Evolutionary conservation across 1,139 yeast species (phyloP).

Genomic region (Scheffersomyces segobiensis): DNA sequence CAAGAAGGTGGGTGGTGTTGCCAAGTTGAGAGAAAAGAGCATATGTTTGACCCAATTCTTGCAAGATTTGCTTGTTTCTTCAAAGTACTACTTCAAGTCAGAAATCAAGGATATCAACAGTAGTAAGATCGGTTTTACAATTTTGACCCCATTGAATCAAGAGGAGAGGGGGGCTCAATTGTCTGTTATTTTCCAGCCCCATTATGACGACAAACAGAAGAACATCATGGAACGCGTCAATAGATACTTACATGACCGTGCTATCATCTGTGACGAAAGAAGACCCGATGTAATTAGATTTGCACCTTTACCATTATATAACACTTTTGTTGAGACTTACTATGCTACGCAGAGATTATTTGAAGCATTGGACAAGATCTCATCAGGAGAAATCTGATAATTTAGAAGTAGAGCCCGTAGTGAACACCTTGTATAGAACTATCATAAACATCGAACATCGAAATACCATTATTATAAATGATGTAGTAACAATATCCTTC

Average conservation of each 20-base stretch:
- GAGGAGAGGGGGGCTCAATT: slow-evolving; percentile 77
- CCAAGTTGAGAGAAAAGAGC: slow-evolving; percentile 56
- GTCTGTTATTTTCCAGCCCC: slow-evolving; percentile 67
- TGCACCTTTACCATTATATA: slow-evolving; percentile 84
- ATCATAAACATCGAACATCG: neutral
- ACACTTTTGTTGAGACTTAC: slow-evolving; percentile 66
- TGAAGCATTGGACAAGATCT: slow-evolving; percentile 28
- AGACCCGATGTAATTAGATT: slow-evolving; percentile 84
- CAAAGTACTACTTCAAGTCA: slow-evolving; percentile 42
- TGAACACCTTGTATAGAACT: too few species aligned
- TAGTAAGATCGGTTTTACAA: slow-evolving; percentile 51
- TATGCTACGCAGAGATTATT: slow-evolving; percentile 48
- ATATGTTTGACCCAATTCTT: slow-evolving; percentile 58
- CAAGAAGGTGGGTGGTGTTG: slow-evolving; percentile 63
- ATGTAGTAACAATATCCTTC: neutral
- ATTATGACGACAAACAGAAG: slow-evolving; percentile 27
- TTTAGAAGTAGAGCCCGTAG: too few species aligned
- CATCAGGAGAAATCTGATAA: neutral
- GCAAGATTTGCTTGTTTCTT: slow-evolving; percentile 42
- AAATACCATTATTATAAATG: neutral
- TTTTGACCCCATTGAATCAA: slow-evolving; percentile 67
- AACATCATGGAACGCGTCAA: slow-evolving; percentile 68
- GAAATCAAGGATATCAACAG: slow-evolving; percentile 2
- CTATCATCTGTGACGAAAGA: slow-evolving; percentile 84
- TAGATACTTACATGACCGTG: slow-evolving; percentile 49